Conservation (phyloP, 140 eudicot species). For the Erigeron philadelphicus region DNA sequence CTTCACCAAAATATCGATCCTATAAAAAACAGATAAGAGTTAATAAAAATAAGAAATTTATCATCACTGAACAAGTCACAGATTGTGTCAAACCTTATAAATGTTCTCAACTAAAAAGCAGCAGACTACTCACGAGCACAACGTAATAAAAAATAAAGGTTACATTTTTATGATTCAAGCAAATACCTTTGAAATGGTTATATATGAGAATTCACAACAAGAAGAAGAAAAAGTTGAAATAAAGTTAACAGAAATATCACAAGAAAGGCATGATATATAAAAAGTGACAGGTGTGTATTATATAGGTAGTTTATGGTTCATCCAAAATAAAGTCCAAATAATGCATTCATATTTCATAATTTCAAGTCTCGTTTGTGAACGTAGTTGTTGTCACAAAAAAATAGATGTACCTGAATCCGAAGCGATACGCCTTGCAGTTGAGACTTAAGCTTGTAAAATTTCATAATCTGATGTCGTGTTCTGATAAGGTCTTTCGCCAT, state of each 20-base stretch:
- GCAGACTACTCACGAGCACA: slow-evolving; percentile 51
- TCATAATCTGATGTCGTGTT: slow-evolving; percentile 78
- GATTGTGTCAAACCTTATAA: slow-evolving; percentile 40
- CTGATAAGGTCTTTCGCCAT: slow-evolving; percentile 91
- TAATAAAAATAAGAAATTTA: slow-evolving; percentile 19
- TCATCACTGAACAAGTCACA: slow-evolving; percentile 29
- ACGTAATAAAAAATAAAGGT: slow-evolving; percentile 10
- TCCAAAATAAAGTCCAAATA: slow-evolving; percentile 6
- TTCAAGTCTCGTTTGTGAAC: too few relatives aligned
- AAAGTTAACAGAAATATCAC: slow-evolving; percentile 42
- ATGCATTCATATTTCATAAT: neutral
- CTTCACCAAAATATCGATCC: slow-evolving; percentile 27
- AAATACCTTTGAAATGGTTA: slow-evolving; percentile 23
- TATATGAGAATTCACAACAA: slow-evolving; percentile 13
- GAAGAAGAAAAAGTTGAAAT: slow-evolving; percentile 13
- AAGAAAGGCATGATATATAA: slow-evolving; percentile 31
- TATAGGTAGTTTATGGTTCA: slow-evolving; percentile 26
- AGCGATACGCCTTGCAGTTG: slow-evolving; percentile 87
- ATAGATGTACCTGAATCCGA: slow-evolving; percentile 59
- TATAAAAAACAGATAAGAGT: neutral
- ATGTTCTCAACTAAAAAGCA: slow-evolving; percentile 55
- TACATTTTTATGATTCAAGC: slow-evolving; percentile 22
- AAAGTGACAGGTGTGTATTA: slow-evolving; percentile 18
- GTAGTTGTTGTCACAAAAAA: too few relatives aligned
- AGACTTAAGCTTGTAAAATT: slow-evolving; percentile 79